Evolutionary conservation across 495 filamentous ascomycete species (phyloP), one percentile per base, ranked within the genome.

Genomic region (Aspergillus affinis): DNA sequence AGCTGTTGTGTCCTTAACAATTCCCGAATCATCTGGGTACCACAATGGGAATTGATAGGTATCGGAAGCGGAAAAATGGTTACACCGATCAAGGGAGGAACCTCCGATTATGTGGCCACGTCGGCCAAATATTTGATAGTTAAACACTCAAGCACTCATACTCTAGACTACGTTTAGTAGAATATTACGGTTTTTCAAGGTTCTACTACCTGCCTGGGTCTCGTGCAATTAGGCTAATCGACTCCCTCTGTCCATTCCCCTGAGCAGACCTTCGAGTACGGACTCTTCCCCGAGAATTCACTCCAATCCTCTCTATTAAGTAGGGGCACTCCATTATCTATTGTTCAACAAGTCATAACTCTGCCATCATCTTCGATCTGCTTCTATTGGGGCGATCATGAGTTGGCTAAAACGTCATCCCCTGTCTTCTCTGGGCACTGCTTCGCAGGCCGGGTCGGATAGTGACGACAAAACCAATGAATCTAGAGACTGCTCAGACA

Each of bases 391-490:
- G 57, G 50, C 50, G 46, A 59, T 59, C 49, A 59, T 59, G 57
- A 59, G 57, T 54, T 59, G 57, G 57, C 50, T 59, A 59, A 59
- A 59, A 54, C 57, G 9, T 48, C 57, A 59, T 59, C 57, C 57
- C 49, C 27, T 59, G 57, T 59, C 57, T 53, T 53, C 57, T 20
- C 50, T 54, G 49, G 57, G 32, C 49, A 54, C 57, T 59, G 18
- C 57, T 59, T 59, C 57, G 49, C 57, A 59, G 50, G 49, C 49
- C 32, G 49, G 57, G 41, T 59, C 26, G 36, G 57, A 59, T 59
- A 48, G 57, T 59, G 57, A 59, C 49, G 45, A 55, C 32, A 58
- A 52, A 54, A 54, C 49, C 49, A 59, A 59, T 59, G 50, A 59
- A 54, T 54, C 57, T 20, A 29, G 44, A 59, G 49, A 59, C 57